Percentiles rank a stretch among this genome's conserved stretches.
These are phyloP conservation scores for Epichloe gansuensis DNA, from an alignment of 2,329 filamentous ascomycete genomes.

Conservation along the genomic window DNA sequence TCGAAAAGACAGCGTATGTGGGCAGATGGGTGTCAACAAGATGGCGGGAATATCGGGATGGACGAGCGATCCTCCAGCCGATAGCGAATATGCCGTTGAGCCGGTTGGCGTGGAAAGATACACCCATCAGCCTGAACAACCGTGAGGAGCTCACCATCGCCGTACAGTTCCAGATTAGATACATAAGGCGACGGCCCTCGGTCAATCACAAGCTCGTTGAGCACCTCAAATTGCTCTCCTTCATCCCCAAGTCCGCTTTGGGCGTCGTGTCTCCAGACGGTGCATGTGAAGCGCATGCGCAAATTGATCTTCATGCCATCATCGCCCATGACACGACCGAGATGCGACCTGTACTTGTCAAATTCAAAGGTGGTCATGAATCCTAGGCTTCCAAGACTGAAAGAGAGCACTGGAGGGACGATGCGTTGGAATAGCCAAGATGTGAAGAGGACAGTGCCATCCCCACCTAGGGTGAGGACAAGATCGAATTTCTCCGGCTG, in stretches of 20 bases:
- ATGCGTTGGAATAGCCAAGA: constrained; percentile 88
- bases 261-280: constrained; percentile 67
- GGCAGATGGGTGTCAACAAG: constrained; percentile 91
- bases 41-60: constrained; percentile 96
- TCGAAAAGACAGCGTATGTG: constrained; percentile 90
- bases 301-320: constrained; percentile 94
- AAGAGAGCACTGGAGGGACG: constrained; percentile 73
- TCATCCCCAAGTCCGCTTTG: constrained; percentile 60
- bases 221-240: constrained; percentile 91
- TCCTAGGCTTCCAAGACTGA: constrained; percentile 74
- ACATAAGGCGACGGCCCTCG: constrained; percentile 94
- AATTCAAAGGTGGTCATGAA: constrained; percentile 86
- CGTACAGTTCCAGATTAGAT: constrained; percentile 91
- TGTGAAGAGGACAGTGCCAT: constrained; percentile 79
- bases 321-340: constrained; percentile 85
- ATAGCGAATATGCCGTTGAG: constrained; percentile 90
- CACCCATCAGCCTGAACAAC: constrained; percentile 94
- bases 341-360: constrained; percentile 72
- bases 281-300: constrained; percentile 98
- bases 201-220: constrained; percentile 98
- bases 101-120: constrained; percentile 92
- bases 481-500: constrained; percentile 92
- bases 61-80: constrained; percentile 86
- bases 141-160: constrained; percentile 87
- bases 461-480: constrained; percentile 76